Conservation (phyloP, 2,329 filamentous ascomycete genomes). For the Talaromyces pinophilus region DNA sequence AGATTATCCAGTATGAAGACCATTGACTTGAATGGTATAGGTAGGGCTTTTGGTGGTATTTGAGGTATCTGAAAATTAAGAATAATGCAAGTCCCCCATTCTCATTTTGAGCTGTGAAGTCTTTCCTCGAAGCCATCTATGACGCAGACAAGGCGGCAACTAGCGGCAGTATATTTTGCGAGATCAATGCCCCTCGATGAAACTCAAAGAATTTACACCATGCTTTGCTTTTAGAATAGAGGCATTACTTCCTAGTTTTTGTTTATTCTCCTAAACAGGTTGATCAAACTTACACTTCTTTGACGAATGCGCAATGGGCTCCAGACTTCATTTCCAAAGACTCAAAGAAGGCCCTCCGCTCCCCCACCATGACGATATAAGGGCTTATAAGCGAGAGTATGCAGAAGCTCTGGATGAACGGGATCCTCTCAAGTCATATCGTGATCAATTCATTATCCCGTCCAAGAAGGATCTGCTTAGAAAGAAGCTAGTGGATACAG, state of each 20-base stretch:
- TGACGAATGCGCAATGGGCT: conserved; percentile 30
- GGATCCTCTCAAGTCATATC: conserved; percentile 61
- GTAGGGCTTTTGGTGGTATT: not conserved
- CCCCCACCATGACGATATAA: conserved; percentile 29
- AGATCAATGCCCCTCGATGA: conserved; percentile 5
- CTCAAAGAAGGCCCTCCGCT: conserved; percentile 32
- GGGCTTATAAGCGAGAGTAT: conserved; percentile 40
- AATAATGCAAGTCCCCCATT: too few species aligned
- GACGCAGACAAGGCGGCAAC: not conserved
- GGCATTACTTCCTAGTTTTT: not conserved
- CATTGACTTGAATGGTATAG: not conserved
- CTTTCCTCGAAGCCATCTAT: not conserved
- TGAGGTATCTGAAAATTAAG: not conserved
- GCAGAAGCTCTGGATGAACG: conserved; percentile 58
- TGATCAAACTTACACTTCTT: not conserved
- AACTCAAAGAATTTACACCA: not conserved
- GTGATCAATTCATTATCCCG: conserved; percentile 74
- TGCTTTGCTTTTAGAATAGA: not conserved
- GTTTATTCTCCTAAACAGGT: not conserved
- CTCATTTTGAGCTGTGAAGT: not conserved
- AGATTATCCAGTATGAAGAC: not conserved
- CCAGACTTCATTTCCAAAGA: conserved; percentile 32
- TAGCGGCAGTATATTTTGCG: not conserved
- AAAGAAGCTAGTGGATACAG: conserved; percentile 54
- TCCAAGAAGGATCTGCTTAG: conserved; percentile 70